Base-by-base conservation (phyloP, 1,284 basidiomycete species). In the Malassezia sympodialis region DNA sequence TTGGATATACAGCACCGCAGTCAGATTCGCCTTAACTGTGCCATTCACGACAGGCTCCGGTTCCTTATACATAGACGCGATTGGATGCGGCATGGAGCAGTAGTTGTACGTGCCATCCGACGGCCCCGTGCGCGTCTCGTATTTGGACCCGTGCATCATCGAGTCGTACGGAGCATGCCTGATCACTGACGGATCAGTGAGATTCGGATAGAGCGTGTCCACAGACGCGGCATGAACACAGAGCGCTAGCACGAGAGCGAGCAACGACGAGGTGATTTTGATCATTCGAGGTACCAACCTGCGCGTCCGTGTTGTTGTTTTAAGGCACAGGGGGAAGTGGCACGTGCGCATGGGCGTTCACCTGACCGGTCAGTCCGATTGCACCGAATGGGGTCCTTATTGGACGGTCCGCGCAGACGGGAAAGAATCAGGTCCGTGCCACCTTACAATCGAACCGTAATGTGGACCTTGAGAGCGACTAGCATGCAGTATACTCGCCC, bases 51-150 rank as follows among this genome's bases (percentile, higher is more conserved):
- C 28, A 12, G 51, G 51, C 19, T 14, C 21, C 26, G 51, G 51
- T 35, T 53, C 51, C 44, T 46, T 30, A 28, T 53, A 53, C 5
- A 15, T 21, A 2, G 24, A 17, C 27, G n/a, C 17, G n/a, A 12
- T 4, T 7, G 51, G 51, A 30, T 53, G 51, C 34, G 51, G 51
- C 51, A 53, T 53, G n/a, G 51, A 53, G 51, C 51, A 53, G 37
- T 53, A 53, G 23, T 23, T 21, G 37, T 53, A 53, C 34, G 51
- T 11, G 43, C 51, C 51, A 40, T 53, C 51, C 14, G 43, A 37
- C 19, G 32, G 23, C n/a, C 24, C 15, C 17, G 19, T 46, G 5
- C 51, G 32, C n/a, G 51, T 24, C 51, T 53, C 43, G 19, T 35
- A n/a, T 19, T 19, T 28, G 27, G 8, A 2, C 1, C 51, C 51